phyloP scores from a whole-genome alignment of 306 rosid species.

The Begonia peltatifolia region DNA sequence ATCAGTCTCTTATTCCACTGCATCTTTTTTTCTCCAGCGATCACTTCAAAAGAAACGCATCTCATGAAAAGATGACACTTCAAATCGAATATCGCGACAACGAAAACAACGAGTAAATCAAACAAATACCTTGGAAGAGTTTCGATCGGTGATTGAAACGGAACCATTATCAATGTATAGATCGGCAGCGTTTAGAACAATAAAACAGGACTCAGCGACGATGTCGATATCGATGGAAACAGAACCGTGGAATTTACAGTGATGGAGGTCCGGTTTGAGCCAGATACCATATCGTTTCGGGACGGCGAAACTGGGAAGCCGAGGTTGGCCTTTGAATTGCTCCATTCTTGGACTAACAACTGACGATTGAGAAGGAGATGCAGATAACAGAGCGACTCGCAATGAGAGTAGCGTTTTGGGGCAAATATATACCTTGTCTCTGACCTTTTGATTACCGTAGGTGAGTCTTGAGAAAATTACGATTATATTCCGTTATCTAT shows the following conservation, averaged over 20 bases:
- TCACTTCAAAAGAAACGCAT: neutral
- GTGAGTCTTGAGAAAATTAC: no score
- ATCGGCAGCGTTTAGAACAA: conserved; percentile 79
- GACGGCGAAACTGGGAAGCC: conserved; percentile 78
- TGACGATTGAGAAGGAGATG: neutral
- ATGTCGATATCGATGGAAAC: conserved; percentile 48
- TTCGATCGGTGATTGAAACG: conserved; percentile 25
- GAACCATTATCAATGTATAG: conserved; percentile 24
- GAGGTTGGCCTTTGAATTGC: conserved; percentile 73
- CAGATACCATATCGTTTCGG: conserved; percentile 57
- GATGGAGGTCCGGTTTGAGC: conserved; percentile 64
- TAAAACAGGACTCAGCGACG: conserved; percentile 43
- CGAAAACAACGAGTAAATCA: neutral
- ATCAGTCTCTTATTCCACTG: neutral
- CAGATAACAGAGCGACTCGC: neutral
- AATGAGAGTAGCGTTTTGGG: no score
- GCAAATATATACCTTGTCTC: no score
- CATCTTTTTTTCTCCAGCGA: neutral
- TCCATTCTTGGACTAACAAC: conserved; percentile 29
- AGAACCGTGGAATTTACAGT: conserved; percentile 61
- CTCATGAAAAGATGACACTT: no score
- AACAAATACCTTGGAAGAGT: conserved; percentile 35
- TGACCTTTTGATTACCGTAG: no score
- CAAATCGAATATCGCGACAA: no score
- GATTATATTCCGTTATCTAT: no score